Evolutionary conservation across 2,329 filamentous ascomycete genomes (phyloP).

Genomic region (Thielaviopsis populi): DNA sequence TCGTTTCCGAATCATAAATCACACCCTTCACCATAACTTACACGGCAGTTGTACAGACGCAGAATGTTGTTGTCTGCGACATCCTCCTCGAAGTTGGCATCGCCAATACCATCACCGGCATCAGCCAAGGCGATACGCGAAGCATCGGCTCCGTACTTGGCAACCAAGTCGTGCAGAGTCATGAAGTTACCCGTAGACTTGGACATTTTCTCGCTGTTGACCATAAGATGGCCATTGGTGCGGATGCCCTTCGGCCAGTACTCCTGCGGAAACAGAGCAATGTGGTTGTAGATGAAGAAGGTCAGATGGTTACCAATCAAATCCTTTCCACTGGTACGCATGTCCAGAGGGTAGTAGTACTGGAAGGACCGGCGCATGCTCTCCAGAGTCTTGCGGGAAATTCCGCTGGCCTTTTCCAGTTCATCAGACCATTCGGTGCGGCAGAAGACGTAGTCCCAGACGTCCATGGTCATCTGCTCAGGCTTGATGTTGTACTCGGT

Average conservation of each 20-base stretch:
- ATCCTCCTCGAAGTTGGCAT: slow-evolving; percentile 93
- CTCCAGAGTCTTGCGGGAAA: slow-evolving; percentile 57
- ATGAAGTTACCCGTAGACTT: slow-evolving; percentile 97
- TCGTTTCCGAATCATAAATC: slow-evolving; percentile 25
- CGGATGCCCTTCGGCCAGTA: slow-evolving; percentile 82
- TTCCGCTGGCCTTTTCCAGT: slow-evolving; percentile 49
- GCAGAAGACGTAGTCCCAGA: slow-evolving; percentile 92
- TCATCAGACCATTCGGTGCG: slow-evolving; percentile 55
- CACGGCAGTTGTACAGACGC: slow-evolving; percentile 47
- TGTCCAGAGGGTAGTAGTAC: slow-evolving; percentile 91
- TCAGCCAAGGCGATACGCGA: slow-evolving; percentile 84
- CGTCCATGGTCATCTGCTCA: slow-evolving; percentile 84
- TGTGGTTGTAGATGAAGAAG: slow-evolving; percentile 87
- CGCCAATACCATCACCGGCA: slow-evolving; percentile 82
- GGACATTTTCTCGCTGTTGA: slow-evolving; percentile 98
- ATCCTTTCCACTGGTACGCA: slow-evolving; percentile 82
- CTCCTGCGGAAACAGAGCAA: slow-evolving; percentile 72
- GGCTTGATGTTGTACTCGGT: slow-evolving; percentile 55
- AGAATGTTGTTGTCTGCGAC: slow-evolving; percentile 87
- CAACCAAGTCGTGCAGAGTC: slow-evolving; percentile 68
- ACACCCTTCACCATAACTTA: background rate
- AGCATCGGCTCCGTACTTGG: slow-evolving; percentile 91
- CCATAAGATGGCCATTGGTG: slow-evolving; percentile 79
- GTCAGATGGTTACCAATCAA: slow-evolving; percentile 87
- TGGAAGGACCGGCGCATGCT: slow-evolving; percentile 82